Conservation (phyloP, 495 filamentous ascomycete genomes). For the Penicillium silybi region DNA sequence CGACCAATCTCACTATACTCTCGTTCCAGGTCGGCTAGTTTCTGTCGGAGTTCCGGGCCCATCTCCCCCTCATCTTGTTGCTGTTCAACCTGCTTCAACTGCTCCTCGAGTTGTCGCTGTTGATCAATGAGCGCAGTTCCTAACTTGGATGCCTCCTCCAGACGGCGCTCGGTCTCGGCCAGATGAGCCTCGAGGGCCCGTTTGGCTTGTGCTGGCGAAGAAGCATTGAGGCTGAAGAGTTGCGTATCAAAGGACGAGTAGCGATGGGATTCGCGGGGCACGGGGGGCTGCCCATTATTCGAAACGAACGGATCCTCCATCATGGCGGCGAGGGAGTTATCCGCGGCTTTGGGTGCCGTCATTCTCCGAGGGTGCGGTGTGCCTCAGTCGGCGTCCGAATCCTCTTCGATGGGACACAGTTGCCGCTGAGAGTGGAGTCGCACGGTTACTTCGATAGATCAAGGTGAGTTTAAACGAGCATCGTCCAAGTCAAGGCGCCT, state of each 20-base stretch:
- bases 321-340: slow-evolving; percentile 27
- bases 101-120: slow-evolving; percentile 71
- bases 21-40: slow-evolving; percentile 80
- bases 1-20: slow-evolving; percentile 94
- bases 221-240: slow-evolving; percentile 69
- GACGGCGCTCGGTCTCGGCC: slow-evolving; percentile 80
- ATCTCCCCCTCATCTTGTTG: slow-evolving; percentile 78
- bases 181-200: slow-evolving; percentile 87
- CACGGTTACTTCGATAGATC: slow-evolving; percentile 12
- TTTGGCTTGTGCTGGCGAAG: slow-evolving; percentile 80
- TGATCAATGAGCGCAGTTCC: slow-evolving; percentile 84
- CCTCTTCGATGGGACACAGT: slow-evolving; percentile 22
- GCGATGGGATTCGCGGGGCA: slow-evolving; percentile 56
- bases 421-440: slow-evolving; percentile 23
- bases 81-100: slow-evolving; percentile 78
- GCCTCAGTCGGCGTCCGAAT: slow-evolving; percentile 22
- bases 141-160: slow-evolving; percentile 85
- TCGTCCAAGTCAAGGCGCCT: slow-evolving; percentile 24
- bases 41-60: slow-evolving; percentile 75
- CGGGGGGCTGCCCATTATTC: slow-evolving; percentile 29
- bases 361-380: slow-evolving; percentile 12
- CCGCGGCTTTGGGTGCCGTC: slow-evolving; percentile 16
- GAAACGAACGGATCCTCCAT: slow-evolving; percentile 56
- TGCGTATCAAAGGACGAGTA: slow-evolving; percentile 77
- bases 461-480: slow-evolving; percentile 30